These are phyloP conservation scores for Thelephora terrestris DNA, from an alignment of 1,284 basidiomycete species.

Conservation along the genomic window DNA sequence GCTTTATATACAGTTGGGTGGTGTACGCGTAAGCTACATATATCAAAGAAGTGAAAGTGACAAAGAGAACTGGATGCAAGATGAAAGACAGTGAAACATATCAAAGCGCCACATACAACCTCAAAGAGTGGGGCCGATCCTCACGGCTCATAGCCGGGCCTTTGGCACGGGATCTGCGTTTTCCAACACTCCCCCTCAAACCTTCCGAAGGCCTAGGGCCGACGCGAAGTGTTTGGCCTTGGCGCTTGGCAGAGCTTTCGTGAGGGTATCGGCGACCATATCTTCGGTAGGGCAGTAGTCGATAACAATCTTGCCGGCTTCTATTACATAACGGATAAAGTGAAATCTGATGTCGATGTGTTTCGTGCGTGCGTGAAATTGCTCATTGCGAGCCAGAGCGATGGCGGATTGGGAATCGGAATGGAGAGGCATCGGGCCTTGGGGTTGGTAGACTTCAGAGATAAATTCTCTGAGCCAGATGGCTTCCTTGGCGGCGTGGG, in stretches of 20 bases:
- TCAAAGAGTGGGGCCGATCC: too few species aligned
- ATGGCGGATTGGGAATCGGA: constrained; percentile 26
- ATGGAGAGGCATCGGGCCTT: constrained; percentile 11
- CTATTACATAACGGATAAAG: constrained; percentile 22
- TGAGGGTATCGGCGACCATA: constrained; percentile 22
- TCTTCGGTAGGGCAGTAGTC: constrained; percentile 14
- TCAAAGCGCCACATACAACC: too few species aligned
- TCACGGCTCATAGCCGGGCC: too few species aligned
- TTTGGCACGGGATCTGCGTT: too few species aligned
- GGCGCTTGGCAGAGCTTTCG: constrained; percentile 17
- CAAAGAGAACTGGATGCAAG: too few species aligned
- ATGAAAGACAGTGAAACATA: too few species aligned
- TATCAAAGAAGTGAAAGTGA: too few species aligned
- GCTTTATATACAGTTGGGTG: too few species aligned
- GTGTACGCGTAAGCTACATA: too few species aligned
- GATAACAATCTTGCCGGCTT: constrained; percentile 8
- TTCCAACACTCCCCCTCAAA: constrained; percentile 8
- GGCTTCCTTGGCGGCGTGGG: constrained; percentile 17
- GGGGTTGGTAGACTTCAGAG: constrained; percentile 11
- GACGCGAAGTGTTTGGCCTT: constrained; percentile 1
- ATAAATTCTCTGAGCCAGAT: constrained; percentile 20
- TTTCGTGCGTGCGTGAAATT: constrained; percentile 21
- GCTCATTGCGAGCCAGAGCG: constrained; percentile 18
- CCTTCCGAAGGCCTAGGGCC: background rate
- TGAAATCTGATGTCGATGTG: constrained; percentile 30